Evolutionary conservation across 331 rosid species (phyloP), one percentile per base, ranked within the genome.

Genomic region (Pyracantha coccinea): DNA sequence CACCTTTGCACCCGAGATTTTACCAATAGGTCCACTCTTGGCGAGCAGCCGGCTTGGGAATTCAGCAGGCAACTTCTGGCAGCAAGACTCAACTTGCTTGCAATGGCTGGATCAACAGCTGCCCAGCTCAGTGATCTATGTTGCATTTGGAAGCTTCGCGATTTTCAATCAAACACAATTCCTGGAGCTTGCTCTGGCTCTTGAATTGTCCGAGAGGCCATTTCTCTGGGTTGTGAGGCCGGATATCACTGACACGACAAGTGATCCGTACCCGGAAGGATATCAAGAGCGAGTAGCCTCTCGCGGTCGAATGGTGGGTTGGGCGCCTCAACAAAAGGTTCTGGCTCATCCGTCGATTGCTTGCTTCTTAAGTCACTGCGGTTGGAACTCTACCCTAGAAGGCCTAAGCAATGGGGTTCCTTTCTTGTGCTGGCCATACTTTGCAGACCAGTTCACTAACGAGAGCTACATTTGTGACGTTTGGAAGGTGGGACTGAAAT

Each of bases 321-420:
- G 83, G 85, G 84, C 85, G 16, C 79, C 83, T 17, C 86, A 82
- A 21, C 81, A 82, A 19, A 71, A 70, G 70, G 79, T 80, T 66
- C 66, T 82, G 0, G 66, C 75, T 1, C 85, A 82, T 77, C 86
- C 86, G 65, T 77, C 85, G 33, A 3, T 85, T 52, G 80, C 85
- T 73, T 82, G 79, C 73, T 82, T 85, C 75, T 4, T 85, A 10
- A 85, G 86, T 12, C 85, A 85, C 2, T 85, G 83, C 62, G 89
- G 86, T 71, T 82, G 88, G 88, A 87, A 84, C 58, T 84, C 88
- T 17, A 80, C 83, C 15, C 33, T 72, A 54, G 88, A 87, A 80
- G 85, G 86, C 24, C 6, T 71, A 38, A 77, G 63, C 70, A 79
- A 50, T 70, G 85, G 85, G 23, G 66, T 82, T 13, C 86, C 89